Base-by-base conservation (phyloP, 257 asterid genomes). In the Solanum appendiculatum region DNA sequence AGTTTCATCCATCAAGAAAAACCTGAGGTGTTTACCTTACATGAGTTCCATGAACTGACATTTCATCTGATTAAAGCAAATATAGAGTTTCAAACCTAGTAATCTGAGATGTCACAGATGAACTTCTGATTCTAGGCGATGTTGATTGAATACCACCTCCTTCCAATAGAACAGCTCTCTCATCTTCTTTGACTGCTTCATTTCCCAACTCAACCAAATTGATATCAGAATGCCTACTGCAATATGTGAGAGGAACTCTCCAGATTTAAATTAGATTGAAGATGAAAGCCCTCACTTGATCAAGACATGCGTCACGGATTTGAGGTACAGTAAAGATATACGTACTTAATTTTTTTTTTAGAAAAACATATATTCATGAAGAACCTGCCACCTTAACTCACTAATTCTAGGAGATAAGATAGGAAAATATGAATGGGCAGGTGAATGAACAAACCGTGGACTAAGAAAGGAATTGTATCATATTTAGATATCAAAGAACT, bases 81-180 rank as follows among this genome's bases (percentile, higher is more conserved):
- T 42, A 42, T 78, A 42, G n/a, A 77, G 39, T 42, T 82, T 83
- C 93, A 91, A 82, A 94, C 98, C 98, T 95, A 70, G 90, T 56
- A 83, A 95, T 72, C 14, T 89, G 92, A 77, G 98, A 92, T 56
- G 95, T 89, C 23, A 90, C 93, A 16, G 98, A 93, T 82, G 98
- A 90, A 91, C 86, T 92, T 72, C 90, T 90, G 78, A 83, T 90
- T 89, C 91, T 87, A 80, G 96, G 93, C 75, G 96, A 82, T 84
- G 93, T 92, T 15, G 93, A 89, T 87, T 92, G 98, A 84, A 92
- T 93, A 84, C 89, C 94, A 85, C 98, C 98, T 78, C 95, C 93
- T 89, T 95, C 99, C 90, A 96, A 90, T 78, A 95, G 92, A 89
- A 92, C 94, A 88, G 94, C 93, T 86, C 92, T 90, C 70, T 96